These are phyloP conservation scores for Termitomyces sp. DNA, from an alignment of 768 basidiomycete genomes.

Conservation along the genomic window DNA sequence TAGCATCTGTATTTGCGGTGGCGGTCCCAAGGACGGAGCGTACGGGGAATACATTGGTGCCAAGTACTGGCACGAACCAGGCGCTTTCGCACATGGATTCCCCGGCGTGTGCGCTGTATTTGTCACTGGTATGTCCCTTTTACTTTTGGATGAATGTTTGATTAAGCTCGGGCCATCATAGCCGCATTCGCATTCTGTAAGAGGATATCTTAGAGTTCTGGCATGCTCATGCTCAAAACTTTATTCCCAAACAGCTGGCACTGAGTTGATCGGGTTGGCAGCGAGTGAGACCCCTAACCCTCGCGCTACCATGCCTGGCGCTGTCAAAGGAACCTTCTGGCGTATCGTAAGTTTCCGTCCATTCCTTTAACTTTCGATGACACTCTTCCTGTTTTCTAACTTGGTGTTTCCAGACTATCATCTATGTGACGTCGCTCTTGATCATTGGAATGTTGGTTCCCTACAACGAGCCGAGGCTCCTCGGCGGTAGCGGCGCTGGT, in stretches of 20 bases:
- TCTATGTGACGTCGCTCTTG: constrained; percentile 38
- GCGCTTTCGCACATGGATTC: constrained; percentile 40
- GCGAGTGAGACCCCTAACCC: constrained; percentile 44
- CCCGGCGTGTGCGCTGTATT: constrained; percentile 42
- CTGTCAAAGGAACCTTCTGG: constrained; percentile 46
- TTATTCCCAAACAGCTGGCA: constrained; percentile 27
- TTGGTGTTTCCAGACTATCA: constrained; percentile 28
- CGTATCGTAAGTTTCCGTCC: constrained; percentile 29
- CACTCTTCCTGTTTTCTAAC: not conserved
- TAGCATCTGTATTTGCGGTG: constrained; percentile 37
- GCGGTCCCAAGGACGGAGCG: constrained; percentile 30
- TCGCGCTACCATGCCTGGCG: constrained; percentile 35
- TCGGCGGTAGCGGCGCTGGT: constrained; percentile 32
- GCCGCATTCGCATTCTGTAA: constrained; percentile 37
- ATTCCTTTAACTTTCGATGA: not conserved
- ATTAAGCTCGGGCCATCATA: not conserved
- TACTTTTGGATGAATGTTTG: not conserved
- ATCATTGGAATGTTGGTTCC: constrained; percentile 38
- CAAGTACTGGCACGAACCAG: constrained; percentile 30
- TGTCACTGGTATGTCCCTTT: constrained; percentile 28
- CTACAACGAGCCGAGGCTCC: constrained; percentile 29
- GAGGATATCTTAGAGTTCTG: constrained; percentile 1
- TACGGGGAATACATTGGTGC: constrained; percentile 37
- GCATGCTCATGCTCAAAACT: not conserved
- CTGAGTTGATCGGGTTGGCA: constrained; percentile 42